Base-by-base conservation (phyloP, 2,329 filamentous ascomycete genomes). In the Xylariaceae sp. region DNA sequence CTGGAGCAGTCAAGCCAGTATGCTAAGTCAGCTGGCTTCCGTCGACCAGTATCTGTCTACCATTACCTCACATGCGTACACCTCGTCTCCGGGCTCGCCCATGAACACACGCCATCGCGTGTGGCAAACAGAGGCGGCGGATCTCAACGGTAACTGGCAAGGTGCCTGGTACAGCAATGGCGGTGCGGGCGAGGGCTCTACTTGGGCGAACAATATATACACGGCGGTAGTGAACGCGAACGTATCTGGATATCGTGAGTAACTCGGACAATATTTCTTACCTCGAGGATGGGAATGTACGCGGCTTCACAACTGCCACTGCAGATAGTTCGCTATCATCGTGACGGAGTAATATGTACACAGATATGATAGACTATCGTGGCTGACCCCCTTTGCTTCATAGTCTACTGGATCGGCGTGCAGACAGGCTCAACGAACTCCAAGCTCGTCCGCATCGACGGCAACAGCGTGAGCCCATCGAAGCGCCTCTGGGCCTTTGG, bases 151-250 rank as follows among this genome's bases (percentile, higher is more conserved):
- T 9, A 57, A 52, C 4, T 72, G 64, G 59, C 63, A 59, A 4
- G 66, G 70, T 3, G 60, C 64, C 1, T 79, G 72, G 70, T 76
- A 73, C 52, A 44, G 50, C 1, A 63, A 53, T 44, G 72, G 74
- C 34, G 69, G 65, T 9, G 56, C 63, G 0, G 68, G 68, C 29
- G 76, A 79, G 46, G 76, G 75, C 6, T 62, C 74, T 49, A 76
- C 72, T 2, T 79, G 74, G 75, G 76, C 75, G 2, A 71, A 72
- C 49, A 71, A 73, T 48, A 69, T 79, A 34, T 71, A 72, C 55
- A 64, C 64, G 24, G 72, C 67, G 16, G 59, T 79, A 12, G 63
- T 72, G 4, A 68, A 67, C 50, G 65, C 64, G 18, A 71, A 73
- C 49, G 61, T 73, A 4, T 71, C 66, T 7, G 76, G 67, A 0